These are phyloP conservation scores for Alternaria sp. DNA, from an alignment of 2,329 filamentous ascomycete species.

Conservation along the genomic window DNA sequence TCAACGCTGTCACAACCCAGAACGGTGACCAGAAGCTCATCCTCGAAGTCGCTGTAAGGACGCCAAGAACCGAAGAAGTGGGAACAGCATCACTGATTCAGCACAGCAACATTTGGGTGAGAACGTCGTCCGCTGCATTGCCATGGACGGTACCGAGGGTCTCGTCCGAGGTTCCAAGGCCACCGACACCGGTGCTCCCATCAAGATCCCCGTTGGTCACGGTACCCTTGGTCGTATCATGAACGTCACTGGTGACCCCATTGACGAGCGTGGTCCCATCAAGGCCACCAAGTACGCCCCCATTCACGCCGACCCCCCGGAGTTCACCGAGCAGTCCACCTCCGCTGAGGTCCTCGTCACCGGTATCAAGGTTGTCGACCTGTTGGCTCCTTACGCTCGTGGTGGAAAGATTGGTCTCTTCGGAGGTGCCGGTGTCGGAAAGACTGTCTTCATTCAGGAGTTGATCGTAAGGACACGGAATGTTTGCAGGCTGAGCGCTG, in stretches of 20 bases:
- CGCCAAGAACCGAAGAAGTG: slow-evolving; percentile 31
- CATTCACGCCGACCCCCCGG: slow-evolving; percentile 93
- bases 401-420: slow-evolving; percentile 99
- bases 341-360: slow-evolving; percentile 95
- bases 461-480: slow-evolving; percentile 75
- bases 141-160: slow-evolving; percentile 99
- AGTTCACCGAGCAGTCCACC: slow-evolving; percentile 95
- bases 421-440: slow-evolving; percentile 99
- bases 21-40: slow-evolving; percentile 95
- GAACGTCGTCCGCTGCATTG: slow-evolving; percentile 99
- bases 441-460: slow-evolving; percentile 99
- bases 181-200: slow-evolving; percentile 89
- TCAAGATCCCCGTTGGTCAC: slow-evolving; percentile 93
- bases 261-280: slow-evolving; percentile 98
- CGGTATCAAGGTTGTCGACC: slow-evolving; percentile 99
- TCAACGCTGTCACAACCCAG: slow-evolving; percentile 91
- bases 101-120: slow-evolving; percentile 97
- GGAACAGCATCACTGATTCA: slow-evolving; percentile 33
- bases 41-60: slow-evolving; percentile 91
- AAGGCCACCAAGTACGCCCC: slow-evolving; percentile 86
- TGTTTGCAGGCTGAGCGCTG: not conserved
- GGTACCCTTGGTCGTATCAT: slow-evolving; percentile 98
- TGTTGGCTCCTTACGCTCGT: slow-evolving; percentile 98
- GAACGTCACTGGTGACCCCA: slow-evolving; percentile 99
- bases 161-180: slow-evolving; percentile 89